Evolutionary conservation across 768 basidiomycete species (phyloP).

Genomic region (Xanthoconium purpureum): DNA sequence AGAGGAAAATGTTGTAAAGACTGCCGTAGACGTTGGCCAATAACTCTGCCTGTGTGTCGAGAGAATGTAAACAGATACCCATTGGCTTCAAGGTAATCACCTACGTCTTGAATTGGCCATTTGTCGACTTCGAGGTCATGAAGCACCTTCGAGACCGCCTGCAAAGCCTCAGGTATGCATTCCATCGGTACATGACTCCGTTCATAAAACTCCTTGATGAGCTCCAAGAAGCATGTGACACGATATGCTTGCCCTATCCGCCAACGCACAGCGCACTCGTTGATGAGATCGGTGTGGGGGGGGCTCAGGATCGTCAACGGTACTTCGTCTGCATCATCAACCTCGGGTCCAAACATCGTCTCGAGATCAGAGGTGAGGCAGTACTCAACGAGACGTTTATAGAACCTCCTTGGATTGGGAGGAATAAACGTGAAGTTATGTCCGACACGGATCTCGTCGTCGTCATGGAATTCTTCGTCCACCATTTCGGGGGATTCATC

Average conservation of each 20-base stretch:
- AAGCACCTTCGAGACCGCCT: conserved; percentile 65
- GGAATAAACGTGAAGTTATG: conserved; percentile 89
- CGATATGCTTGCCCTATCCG: conserved; percentile 78
- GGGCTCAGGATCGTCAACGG: conserved; percentile 85
- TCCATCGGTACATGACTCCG: conserved; percentile 89
- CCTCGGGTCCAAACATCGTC: conserved; percentile 82
- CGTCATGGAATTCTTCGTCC: conserved; percentile 46
- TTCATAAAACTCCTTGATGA: conserved; percentile 85
- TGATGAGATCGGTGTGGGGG: conserved; percentile 76
- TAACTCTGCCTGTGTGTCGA: conserved; percentile 54
- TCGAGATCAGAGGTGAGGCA: conserved; percentile 86
- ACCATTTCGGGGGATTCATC: conserved; percentile 34
- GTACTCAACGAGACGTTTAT: conserved; percentile 77
- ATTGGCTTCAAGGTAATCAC: conserved; percentile 30
- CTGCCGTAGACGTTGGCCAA: conserved; percentile 64
- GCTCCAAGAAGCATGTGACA: conserved; percentile 75
- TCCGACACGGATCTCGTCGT: conserved; percentile 69
- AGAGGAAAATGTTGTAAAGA: conserved; percentile 85
- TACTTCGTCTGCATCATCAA: conserved; percentile 95
- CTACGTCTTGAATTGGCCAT: conserved; percentile 82
- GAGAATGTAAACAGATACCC: conserved; percentile 2
- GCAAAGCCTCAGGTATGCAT: conserved; percentile 88
- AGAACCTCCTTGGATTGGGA: conserved; percentile 80
- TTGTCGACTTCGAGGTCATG: conserved; percentile 66
- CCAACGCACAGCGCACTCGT: conserved; percentile 89